Percentiles rank a stretch among this genome's conserved stretches.
Evolutionary conservation across 176 grass and related monocot species (phyloP).

Genomic region (Raddia guianensis): DNA sequence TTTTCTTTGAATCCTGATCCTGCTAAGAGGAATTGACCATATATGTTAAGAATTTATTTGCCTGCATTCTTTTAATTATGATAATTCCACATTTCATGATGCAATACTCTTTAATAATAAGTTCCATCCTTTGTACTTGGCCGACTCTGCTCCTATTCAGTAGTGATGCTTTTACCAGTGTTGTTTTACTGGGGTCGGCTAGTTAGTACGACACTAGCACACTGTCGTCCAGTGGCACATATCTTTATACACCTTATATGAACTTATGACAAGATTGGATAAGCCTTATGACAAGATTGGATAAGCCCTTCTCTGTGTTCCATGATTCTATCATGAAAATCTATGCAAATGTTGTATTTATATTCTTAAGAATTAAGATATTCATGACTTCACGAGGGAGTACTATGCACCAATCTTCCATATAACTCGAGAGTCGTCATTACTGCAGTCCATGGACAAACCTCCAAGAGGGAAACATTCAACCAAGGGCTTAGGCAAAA

Average conservation of each 20-base stretch:
- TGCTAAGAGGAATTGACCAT: not conserved
- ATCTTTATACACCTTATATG: not conserved
- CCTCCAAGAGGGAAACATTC: conserved; percentile 93
- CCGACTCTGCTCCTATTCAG: not conserved
- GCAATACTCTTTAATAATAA: not conserved
- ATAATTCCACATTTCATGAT: not conserved
- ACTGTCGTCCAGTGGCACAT: not conserved
- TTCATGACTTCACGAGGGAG: not conserved
- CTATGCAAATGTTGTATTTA: not conserved
- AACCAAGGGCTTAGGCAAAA: conserved; percentile 92
- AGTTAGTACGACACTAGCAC: not conserved
- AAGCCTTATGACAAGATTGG: not conserved
- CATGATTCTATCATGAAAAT: not conserved
- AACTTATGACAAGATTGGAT: not conserved
- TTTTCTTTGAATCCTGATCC: conserved; percentile 10
- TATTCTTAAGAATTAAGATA: not conserved
- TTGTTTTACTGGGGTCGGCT: not conserved
- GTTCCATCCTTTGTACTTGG: not conserved
- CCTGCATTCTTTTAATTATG: not conserved
- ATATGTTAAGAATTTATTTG: not conserved
- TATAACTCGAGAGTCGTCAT: not conserved
- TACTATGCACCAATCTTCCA: not conserved
- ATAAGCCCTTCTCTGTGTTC: not conserved
- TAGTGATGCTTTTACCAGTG: not conserved
- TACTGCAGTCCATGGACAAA: conserved; percentile 75